These are phyloP conservation scores for Auricularia sp. DNA, from an alignment of 768 basidiomycete species.

Conservation along the genomic window DNA sequence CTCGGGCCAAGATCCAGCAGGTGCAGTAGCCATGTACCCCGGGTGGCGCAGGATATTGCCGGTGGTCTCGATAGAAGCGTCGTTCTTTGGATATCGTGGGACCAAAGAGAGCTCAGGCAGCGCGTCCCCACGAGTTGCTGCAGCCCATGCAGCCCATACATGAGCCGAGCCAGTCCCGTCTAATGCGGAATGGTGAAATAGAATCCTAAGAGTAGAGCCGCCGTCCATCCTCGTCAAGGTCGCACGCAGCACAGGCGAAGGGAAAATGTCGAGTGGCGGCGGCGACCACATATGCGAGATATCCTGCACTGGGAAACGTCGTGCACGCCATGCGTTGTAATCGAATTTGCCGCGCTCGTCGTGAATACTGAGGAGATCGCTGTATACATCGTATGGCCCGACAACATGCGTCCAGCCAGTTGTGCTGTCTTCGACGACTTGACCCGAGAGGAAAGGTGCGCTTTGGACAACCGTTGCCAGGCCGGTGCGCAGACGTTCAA, in stretches of 20 bases:
- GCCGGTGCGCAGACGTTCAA: neutral
- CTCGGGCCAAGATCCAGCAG: neutral
- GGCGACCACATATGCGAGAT: neutral
- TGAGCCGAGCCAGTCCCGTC: neutral
- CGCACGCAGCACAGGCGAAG: neutral
- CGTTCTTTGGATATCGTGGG: too few species aligned
- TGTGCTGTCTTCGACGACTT: neutral
- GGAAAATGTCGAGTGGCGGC: neutral
- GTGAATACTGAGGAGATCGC: neutral
- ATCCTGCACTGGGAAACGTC: neutral
- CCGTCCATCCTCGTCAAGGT: neutral
- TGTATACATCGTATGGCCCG: neutral
- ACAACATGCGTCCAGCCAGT: neutral
- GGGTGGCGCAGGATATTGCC: neutral
- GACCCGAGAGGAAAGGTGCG: neutral
- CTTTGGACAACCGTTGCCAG: neutral
- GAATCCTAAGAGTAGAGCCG: neutral
- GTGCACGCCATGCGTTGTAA: neutral
- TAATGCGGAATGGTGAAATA: neutral
- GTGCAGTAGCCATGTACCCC: neutral
- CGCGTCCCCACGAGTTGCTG: neutral
- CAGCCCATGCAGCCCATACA: neutral
- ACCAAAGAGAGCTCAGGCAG: neutral
- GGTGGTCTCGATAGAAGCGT: neutral
- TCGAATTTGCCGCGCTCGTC: neutral